Evolutionary conservation across 768 basidiomycete genomes (phyloP).

Genomic region (Phylloporus sp.): DNA sequence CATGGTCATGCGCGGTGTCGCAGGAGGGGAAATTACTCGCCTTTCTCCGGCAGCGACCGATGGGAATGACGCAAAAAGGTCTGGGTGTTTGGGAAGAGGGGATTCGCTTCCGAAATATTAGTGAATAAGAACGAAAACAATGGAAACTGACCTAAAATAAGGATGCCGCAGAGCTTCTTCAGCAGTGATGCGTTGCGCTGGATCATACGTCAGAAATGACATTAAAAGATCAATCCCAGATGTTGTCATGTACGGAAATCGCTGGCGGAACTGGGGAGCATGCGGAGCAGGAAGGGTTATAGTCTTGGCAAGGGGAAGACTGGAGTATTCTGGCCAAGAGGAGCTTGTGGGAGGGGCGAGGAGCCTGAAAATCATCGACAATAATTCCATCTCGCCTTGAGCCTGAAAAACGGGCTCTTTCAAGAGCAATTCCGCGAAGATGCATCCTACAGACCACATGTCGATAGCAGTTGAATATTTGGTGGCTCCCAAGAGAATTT

Average conservation of each 20-base stretch:
- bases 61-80: conserved; percentile 93
- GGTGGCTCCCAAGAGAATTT: conserved; percentile 88
- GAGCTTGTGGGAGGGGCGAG: conserved; percentile 86
- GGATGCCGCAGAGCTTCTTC: conserved; percentile 87
- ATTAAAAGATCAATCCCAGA: conserved; percentile 83
- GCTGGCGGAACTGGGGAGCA: conserved; percentile 71
- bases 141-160: conserved; percentile 67
- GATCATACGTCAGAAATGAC: conserved; percentile 84
- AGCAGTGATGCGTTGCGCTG: conserved; percentile 77
- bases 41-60: conserved; percentile 95
- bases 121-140: not conserved
- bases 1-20: conserved; percentile 4
- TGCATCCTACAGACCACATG: conserved; percentile 99
- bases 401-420: conserved; percentile 98
- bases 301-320: conserved; percentile 76
- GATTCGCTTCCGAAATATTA: conserved; percentile 59
- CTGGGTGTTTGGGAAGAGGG: conserved; percentile 92
- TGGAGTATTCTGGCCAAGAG: conserved; percentile 81
- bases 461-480: conserved; percentile 95
- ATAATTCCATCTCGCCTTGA: conserved; percentile 88
- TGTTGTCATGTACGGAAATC: conserved; percentile 78
- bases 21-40: conserved; percentile 38
- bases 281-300: conserved; percentile 72
- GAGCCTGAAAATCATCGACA: conserved; percentile 91
- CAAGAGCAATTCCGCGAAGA: conserved; percentile 92